Evolutionary conservation across 192 early-diverging fungal genomes (phyloP), one percentile per base, ranked within the genome.

Genomic region (Gonapodya sp.): DNA sequence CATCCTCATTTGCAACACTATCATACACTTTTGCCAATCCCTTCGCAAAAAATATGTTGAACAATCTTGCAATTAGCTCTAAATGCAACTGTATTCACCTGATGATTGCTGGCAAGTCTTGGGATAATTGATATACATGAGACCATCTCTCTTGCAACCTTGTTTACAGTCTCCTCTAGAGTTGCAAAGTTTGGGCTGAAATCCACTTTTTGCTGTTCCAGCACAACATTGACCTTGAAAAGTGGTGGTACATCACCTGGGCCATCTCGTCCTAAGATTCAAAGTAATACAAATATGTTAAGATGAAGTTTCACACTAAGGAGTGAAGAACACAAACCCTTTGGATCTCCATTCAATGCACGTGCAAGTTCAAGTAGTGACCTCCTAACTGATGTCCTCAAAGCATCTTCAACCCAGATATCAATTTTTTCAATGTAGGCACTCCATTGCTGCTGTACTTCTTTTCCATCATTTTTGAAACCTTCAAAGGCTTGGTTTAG

Each of bases 261-360:
- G 0, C 85, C 87, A 32, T 79, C 84, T 78, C 89, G 88, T 8
- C 46, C 46, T 64, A 24, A 16, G 46, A 64, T 64, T 64, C 46
- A 64, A 64, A 16, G 46, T 24, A 8, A 64, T 16, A 64, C 24
- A 24, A 64, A 64, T n/a, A n/a, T n/a, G n/a, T n/a, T n/a, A 64
- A 64, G 46, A 8, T 64, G 8, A 16, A 24, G 8, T 64, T 64
- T 64, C 24, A 16, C 46, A 16, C 24, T 64, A 64, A 64, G n/a
- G n/a, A n/a, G n/a, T n/a, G n/a, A n/a, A n/a, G n/a, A n/a, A n/a
- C n/a, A n/a, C n/a, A n/a, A 16, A 64, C 46, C 89, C 79, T 91
- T 91, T 8, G 86, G 86, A 64, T 92, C 90, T n/a, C 90, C 90
- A 80, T 92, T 92, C 36, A 92, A 89, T 8, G 90, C 86, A 81